These are phyloP conservation scores for Globisporangium rhizosaccharum DNA, from an alignment of 352 stramenopile species.

Conservation along the genomic window DNA sequence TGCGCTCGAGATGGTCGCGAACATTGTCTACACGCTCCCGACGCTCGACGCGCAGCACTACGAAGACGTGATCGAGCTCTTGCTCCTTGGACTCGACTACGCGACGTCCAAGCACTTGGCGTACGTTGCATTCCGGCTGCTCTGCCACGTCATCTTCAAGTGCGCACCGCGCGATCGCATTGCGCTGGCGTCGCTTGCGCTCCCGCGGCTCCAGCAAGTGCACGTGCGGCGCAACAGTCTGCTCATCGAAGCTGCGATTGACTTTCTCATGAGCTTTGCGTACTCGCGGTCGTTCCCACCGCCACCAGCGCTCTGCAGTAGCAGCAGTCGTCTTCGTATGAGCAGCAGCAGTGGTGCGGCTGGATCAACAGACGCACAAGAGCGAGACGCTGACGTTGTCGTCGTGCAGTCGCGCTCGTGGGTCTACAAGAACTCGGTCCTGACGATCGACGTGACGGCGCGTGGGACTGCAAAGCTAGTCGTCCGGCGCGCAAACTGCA, in stretches of 20 bases:
- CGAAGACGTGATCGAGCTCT: conserved; percentile 32
- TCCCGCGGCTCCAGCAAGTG: conserved; percentile 52
- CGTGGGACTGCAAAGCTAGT: conserved; percentile 26
- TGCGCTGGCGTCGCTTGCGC: conserved; percentile 33
- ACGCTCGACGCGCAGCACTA: conserved; percentile 11
- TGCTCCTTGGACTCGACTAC: conserved; percentile 56
- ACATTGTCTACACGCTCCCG: conserved; percentile 28
- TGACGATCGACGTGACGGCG: conserved; percentile 41
- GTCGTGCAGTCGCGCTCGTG: conserved; percentile 28
- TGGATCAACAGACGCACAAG: background rate
- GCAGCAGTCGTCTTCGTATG: background rate
- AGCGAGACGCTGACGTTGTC: conserved; percentile 2
- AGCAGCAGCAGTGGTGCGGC: background rate
- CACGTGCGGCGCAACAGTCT: conserved; percentile 30
- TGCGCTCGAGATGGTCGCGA: conserved; percentile 63
- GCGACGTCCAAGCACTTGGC: conserved; percentile 47
- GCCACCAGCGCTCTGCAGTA: conserved; percentile 29
- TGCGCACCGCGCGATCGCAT: conserved; percentile 34
- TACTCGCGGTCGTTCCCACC: conserved; percentile 41
- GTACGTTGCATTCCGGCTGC: conserved; percentile 60
- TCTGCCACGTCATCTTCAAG: conserved; percentile 58
- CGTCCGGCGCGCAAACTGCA: conserved; percentile 50
- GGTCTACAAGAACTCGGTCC: conserved; percentile 45
- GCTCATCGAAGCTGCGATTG: conserved; percentile 60
- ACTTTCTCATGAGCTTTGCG: conserved; percentile 77